Percentiles rank a stretch among this genome's conserved stretches.
Conservation (phyloP, 2,329 filamentous ascomycete genomes). For the Stagonosporopsis vannaccii region DNA sequence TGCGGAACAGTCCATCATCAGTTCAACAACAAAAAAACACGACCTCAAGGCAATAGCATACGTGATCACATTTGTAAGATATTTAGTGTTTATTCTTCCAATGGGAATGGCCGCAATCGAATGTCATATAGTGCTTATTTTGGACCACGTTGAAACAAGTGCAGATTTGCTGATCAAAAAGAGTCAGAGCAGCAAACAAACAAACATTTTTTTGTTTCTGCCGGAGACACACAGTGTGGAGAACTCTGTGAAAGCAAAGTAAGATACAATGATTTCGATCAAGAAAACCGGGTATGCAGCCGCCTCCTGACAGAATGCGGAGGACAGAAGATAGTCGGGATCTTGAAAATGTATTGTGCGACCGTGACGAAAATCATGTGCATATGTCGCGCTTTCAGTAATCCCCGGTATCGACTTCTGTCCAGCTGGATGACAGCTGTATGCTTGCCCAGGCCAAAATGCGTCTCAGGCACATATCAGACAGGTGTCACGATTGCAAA, state of each 20-base stretch:
- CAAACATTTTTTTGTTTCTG: no score
- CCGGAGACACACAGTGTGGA: not conserved
- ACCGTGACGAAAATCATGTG: conserved; percentile 58
- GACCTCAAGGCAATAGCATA: no score
- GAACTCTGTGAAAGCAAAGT: conserved; percentile 48
- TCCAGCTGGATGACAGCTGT: conserved; percentile 45
- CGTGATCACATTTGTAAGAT: no score
- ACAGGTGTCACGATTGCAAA: conserved; percentile 30
- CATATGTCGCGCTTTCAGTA: conserved; percentile 52
- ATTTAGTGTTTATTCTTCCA: no score
- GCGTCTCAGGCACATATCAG: conserved; percentile 56
- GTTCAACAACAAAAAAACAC: no score
- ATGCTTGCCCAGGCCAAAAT: conserved; percentile 59
- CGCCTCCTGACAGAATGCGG: conserved; percentile 53
- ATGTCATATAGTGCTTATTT: no score
- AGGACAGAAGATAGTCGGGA: conserved; percentile 58
- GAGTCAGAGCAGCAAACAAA: no score
- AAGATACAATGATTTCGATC: conserved; percentile 54
- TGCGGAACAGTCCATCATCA: no score
- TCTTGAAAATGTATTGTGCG: conserved; percentile 56
- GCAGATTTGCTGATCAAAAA: no score
- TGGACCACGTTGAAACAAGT: no score
- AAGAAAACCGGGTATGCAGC: conserved; percentile 52
- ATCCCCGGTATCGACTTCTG: conserved; percentile 40
- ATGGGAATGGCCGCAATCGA: no score